Evolutionary conservation across 345 rosid genomes (phyloP), one percentile per base, ranked within the genome.

Genomic region (Dimocarpus longan): DNA sequence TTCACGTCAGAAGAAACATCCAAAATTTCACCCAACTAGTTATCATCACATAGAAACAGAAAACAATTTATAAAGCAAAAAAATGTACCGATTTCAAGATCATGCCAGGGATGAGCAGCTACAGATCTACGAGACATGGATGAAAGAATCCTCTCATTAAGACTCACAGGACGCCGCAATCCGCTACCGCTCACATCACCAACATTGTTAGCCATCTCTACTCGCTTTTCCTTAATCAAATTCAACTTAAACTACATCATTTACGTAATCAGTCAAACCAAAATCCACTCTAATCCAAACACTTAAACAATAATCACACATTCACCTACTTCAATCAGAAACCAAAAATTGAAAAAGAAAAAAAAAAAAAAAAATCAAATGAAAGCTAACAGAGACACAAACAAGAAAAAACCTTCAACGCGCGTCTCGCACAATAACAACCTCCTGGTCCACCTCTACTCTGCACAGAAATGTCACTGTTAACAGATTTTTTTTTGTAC

Each of bases 71-170:
- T 37, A 62, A 66, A 46, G 11, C 60, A 62, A 59, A 68, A 26
- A 43, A 54, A 3, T 28, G 7, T 86, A 93, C 98, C 99, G 68
- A 94, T 93, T 83, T 93, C 93, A 81, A 94, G 79, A 84, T 93
- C 95, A 80, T 97, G 98, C 99, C 98, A 97, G 28, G 99, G 98
- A 87, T 94, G 98, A 69, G 98, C 97, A 82, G 98, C 97, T 64
- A 90, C 79, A 24, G 95, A 88, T 88, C 95, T 85, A 48, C 85
- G 82, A 3, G 94, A 84, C 88, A 97, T 86, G 16, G 98, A 93
- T 22, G 95, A 86, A 75, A 94, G 89, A 67, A 93, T 97, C 79
- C 97, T 90, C 71, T 91, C 97, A 72, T 92, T 96, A 59, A 96
- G 89, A 21, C 69, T 77, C 43, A 76, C 86, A 46, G 68, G 86